Evolutionary conservation across 352 stramenopile species (phyloP), one percentile per base, ranked within the genome.

Genomic region (Blastocystis sp.): DNA sequence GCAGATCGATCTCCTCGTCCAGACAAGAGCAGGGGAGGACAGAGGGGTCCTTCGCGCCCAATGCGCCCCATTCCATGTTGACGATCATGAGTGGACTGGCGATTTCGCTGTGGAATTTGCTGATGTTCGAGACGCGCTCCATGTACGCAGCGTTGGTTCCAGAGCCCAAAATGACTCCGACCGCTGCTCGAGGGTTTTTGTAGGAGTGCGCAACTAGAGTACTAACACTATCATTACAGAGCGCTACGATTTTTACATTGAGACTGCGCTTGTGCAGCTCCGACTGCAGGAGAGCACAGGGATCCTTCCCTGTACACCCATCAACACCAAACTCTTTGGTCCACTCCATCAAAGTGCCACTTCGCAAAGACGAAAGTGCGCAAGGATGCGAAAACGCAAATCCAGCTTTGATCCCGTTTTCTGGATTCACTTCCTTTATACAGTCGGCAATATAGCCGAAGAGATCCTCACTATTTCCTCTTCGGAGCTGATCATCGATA

Each of bases 31-130:
- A 20, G 1, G 80, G 89, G 3, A 90, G 70, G 29, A 91, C 43
- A 23, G 59, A 56, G 20, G 13, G 0, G 43, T 88, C 8, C 18
- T 26, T 20, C 79, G 5, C 76, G 39, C 84, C 90, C n/a, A 92
- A 91, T n/a, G 76, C 89, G 8, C 90, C 90, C 90, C 90, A 92
- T 77, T 92, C 90, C 29, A 87, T 92, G 87, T 92, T 91, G 56
- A 92, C 89, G 39, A 92, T 77, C 84, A 91, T 91, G 6, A 41
- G 43, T 6, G 9, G 47, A 15, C 26, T 50, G 11, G 63, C 34
- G 37, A 37, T 87, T 55, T 90, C 87, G 6, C 20, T 76, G 45
- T 73, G 69, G 4, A 90, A 56, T 62, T 91, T 92, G n/a, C 34
- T 34, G 41, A 92, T 91, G 68, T 90, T 90, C 5, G 82, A 82